phyloP scores from a whole-genome alignment of 116 monocot genomes.

The Cymodocea nodosa region DNA sequence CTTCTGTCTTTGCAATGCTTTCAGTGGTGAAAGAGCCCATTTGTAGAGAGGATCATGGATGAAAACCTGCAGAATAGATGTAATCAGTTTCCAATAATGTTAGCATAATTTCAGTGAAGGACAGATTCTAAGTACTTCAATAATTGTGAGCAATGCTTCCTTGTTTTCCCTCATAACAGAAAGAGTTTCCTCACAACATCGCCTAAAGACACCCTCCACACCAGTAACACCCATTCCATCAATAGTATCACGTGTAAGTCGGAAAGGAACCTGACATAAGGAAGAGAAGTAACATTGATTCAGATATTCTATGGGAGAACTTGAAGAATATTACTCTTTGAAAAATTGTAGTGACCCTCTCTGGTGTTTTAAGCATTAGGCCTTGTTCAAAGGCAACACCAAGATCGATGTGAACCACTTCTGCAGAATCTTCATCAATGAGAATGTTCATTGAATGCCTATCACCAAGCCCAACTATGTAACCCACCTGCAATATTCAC shows the following conservation, averaged over 20 bases:
- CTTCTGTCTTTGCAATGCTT: conserved; percentile 94
- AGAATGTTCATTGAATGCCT: conserved; percentile 99
- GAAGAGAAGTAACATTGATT: no score
- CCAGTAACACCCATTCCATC: conserved; percentile 97
- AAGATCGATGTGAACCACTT: conserved; percentile 94
- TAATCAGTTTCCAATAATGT: neutral
- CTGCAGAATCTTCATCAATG: conserved; percentile 86
- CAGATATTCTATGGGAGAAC: neutral
- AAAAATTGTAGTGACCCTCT: conserved; percentile 44
- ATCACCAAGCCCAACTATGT: conserved; percentile 96
- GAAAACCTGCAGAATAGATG: conserved; percentile 58
- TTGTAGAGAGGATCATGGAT: conserved; percentile 96
- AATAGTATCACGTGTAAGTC: conserved; percentile 82
- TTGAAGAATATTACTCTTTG: conserved; percentile 1
- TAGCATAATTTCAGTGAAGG: neutral
- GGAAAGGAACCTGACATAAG: conserved; percentile 72
- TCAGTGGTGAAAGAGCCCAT: conserved; percentile 94
- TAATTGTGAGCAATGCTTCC: conserved; percentile 85
- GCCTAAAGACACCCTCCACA: conserved; percentile 89
- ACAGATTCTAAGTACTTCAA: conserved; percentile 39
- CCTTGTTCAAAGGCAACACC: conserved; percentile 99
- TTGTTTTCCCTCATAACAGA: conserved; percentile 93
- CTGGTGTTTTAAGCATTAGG: conserved; percentile 98
- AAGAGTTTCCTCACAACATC: conserved; percentile 93
- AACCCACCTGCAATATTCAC: conserved; percentile 53